Conservation (phyloP, 139 green algal genomes). For the Chlorella sp. region DNA sequence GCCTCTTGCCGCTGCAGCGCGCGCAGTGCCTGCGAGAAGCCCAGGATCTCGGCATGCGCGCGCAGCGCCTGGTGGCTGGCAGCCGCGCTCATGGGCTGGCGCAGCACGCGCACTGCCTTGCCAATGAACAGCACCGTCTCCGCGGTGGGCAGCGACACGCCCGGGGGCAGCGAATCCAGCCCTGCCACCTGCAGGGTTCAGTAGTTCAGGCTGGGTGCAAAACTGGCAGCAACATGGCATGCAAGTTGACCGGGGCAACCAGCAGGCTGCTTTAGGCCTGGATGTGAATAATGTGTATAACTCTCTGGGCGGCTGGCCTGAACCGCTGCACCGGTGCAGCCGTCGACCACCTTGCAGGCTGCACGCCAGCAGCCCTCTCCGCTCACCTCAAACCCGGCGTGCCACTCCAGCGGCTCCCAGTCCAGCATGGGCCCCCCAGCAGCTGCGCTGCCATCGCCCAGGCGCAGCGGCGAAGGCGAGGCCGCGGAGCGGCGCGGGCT, state of each 20-base stretch:
- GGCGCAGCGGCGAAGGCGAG: slow-evolving; percentile 9
- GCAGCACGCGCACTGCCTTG: slow-evolving; percentile 84
- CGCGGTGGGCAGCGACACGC: slow-evolving; percentile 62
- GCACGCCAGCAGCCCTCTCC: neutral
- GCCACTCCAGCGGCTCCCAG: slow-evolving; percentile 63
- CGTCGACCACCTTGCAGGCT: too few species aligned
- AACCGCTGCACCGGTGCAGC: too few species aligned
- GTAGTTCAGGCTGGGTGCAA: too few species aligned
- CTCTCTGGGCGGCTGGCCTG: too few species aligned
- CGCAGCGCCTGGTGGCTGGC: slow-evolving; percentile 53
- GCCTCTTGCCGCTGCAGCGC: slow-evolving; percentile 51
- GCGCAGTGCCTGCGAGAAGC: slow-evolving; percentile 53
- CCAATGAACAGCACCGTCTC: slow-evolving; percentile 84
- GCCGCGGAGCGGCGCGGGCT: neutral
- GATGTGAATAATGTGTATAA: too few species aligned
- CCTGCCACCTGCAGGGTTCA: slow-evolving; percentile 55
- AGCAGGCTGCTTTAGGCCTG: too few species aligned
- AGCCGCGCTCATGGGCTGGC: slow-evolving; percentile 27
- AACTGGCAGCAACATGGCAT: too few species aligned
- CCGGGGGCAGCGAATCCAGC: slow-evolving; percentile 62
- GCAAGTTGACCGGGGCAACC: too few species aligned
- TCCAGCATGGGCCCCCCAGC: neutral
- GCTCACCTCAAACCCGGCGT: slow-evolving; percentile 63
- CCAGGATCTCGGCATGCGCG: slow-evolving; percentile 55
- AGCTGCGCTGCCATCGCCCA: neutral